Percentiles rank a stretch among this genome's conserved stretches.
phyloP scores from a whole-genome alignment of 331 rosid genomes.

The Stylosanthes scabra region DNA sequence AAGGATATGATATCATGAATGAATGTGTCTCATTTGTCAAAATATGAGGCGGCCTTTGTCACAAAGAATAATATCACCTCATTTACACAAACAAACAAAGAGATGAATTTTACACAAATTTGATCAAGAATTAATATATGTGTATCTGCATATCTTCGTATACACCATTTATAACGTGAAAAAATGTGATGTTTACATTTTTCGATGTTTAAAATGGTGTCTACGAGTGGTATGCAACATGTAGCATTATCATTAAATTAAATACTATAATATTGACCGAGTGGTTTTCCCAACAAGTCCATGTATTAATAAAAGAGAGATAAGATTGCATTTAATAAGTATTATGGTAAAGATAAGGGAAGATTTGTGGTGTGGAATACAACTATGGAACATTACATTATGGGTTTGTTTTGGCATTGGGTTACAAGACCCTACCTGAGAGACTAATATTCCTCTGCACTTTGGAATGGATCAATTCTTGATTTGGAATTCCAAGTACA shows the following conservation, averaged over 20 bases:
- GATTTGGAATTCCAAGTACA: neutral
- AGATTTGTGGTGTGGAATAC: neutral
- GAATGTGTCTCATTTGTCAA: slow-evolving; percentile 29
- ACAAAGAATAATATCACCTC: slow-evolving; percentile 30
- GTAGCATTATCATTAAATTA: no score
- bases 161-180: no score
- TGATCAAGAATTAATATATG: no score
- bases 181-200: no score
- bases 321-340: neutral
- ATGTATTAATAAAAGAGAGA: neutral
- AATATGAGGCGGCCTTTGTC: neutral
- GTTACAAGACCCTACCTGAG: slow-evolving; percentile 41
- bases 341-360: neutral
- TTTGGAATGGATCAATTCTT: slow-evolving; percentile 12
- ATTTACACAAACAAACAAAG: neutral
- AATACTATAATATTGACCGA: neutral
- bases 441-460: slow-evolving; percentile 24
- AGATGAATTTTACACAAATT: slow-evolving; percentile 20
- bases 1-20: neutral
- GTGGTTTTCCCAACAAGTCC: neutral
- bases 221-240: no score
- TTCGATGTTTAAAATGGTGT: no score
- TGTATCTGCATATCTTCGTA: no score
- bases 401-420: slow-evolving; percentile 46
- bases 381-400: slow-evolving; percentile 32